Base-by-base conservation (phyloP, 805 yeast genomes). In the Torulaspora franciscae region DNA sequence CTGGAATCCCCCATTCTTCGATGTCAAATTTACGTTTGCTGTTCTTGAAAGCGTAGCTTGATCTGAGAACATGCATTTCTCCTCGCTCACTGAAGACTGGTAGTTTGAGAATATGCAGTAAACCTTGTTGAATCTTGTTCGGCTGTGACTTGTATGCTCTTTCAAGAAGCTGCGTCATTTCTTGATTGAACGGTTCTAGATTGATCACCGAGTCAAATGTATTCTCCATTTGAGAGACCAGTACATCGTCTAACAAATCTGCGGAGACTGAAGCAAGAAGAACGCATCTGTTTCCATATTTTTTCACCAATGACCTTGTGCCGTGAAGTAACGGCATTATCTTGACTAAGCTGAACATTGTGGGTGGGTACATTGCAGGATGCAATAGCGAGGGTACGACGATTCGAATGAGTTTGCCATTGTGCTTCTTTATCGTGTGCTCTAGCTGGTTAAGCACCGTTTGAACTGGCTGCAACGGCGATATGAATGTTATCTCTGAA, bases 1-100 rank as follows among this genome's bases (percentile, higher is more conserved):
- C 95, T 0, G 99, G 98, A 40, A 93, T 93, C n/a, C 95, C 87
- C 95, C 96, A 93, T 57, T 82, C 87, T 53, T 86, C 91, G 42
- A 93, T 83, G 57, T 86, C 96, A 60, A 91, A 88, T 56, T 76
- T 80, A 63, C 80, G 79, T 50, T 85, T 76, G 10, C 96, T 91
- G 52, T 88, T 86, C 59, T 82, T 81, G 68, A 90, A 91, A 4
- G 95, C 88, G 63, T 77, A 83, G 65, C 90, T 97, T 47, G 85
- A 82, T 46, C 73, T 72, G 45, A 80, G 76, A 1, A 79, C 75
- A 51, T 79, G 77, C 96, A 89, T 90, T 55, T 79, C 72, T 0
- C 99, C 98, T 17, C 80, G 63, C 7, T 64, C 68, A 44, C 87
- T 79, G 28, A 87, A 66, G 1, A 77, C 71, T 0, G 96, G 93